Base-by-base conservation (phyloP, 1,139 yeast species). In the Geotrichum siamense region DNA sequence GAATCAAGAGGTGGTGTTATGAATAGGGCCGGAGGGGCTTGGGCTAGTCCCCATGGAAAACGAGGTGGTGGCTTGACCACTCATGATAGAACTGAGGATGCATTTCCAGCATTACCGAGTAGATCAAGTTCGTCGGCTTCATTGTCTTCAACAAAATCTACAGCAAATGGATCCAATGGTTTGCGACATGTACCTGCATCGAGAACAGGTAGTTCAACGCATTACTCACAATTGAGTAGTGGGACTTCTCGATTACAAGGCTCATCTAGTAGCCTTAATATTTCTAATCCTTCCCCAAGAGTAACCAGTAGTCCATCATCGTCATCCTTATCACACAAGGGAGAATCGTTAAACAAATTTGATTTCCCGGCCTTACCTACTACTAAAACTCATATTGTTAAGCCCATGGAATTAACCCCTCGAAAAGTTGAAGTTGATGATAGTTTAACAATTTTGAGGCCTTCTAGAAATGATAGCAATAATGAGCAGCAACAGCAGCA, bases 91-190 rank as follows among this genome's bases (percentile, higher is more conserved):
- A 27, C 43, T 9, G 40, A 39, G 12, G 45, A 48, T 21, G 48
- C 55, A 6, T 56, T 55, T 44, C 60, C 60, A 5, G 44, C 55
- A 3, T 48, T 56, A 26, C 60, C 60, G 8, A 15, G 43, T 12
- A 26, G 20, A 10, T 8, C 39, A 15, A 3, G 8, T 2, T 15
- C 28, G 22, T 13, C 38, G 3, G 12, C 33, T 22, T 28, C 45
- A 12, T 38, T 38, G 1, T 25, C 19, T 6, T 5, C n/a, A 4
- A 20, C 13, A 6, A 19, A 12, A 33, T 43, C 13, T 26, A 37
- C 20, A 5, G 38, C 19, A 10, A 29, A 9, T 20, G n/a, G n/a
- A n/a, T n/a, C n/a, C n/a, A n/a, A n/a, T n/a, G n/a, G n/a, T n/a
- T n/a, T 19, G 21, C 20, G 27, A 4, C n/a, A 20, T 23, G 41